A percentile compares a stretch with the other conserved stretches of the same genome.
Conservation (phyloP, 208 protist genomes). For the Crithidia bombi region DNA sequence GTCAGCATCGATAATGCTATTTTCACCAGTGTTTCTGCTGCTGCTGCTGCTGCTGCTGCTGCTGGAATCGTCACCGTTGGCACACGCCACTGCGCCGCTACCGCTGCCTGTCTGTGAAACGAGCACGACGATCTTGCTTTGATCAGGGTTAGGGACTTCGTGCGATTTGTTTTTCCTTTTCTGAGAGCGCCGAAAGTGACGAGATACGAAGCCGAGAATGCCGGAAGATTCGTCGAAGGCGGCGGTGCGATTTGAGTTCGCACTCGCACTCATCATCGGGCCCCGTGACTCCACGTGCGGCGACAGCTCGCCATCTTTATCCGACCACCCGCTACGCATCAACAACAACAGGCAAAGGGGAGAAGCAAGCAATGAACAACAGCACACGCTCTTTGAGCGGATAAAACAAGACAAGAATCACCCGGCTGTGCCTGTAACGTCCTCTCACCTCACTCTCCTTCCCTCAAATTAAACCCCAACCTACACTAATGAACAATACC, state of each 20-base stretch:
- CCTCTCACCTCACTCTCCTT: too few relatives aligned
- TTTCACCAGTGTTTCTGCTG: background rate
- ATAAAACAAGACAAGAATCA: too few relatives aligned
- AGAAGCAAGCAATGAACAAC: too few relatives aligned
- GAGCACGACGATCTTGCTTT: background rate
- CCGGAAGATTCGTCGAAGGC: constrained; percentile 25
- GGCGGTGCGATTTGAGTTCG: constrained; percentile 18
- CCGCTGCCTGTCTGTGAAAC: background rate
- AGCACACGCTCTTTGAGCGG: too few relatives aligned
- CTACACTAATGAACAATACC: too few relatives aligned
- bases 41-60: background rate
- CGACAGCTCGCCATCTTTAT: background rate
- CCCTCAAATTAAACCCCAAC: too few relatives aligned
- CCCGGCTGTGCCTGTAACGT: too few relatives aligned
- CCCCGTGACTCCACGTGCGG: constrained; percentile 1
- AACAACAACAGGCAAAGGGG: background rate
- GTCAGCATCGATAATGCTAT: background rate
- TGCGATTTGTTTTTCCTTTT: background rate
- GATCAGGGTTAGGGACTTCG: background rate
- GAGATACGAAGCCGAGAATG: constrained; percentile 18
- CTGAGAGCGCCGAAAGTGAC: constrained; percentile 1
- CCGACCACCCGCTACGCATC: background rate
- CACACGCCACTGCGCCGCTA: background rate
- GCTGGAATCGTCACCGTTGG: background rate
- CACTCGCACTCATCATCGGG: constrained; percentile 20